Evolutionary conservation across 2,329 filamentous ascomycete species (phyloP).

Genomic region (Exophiala sp.): DNA sequence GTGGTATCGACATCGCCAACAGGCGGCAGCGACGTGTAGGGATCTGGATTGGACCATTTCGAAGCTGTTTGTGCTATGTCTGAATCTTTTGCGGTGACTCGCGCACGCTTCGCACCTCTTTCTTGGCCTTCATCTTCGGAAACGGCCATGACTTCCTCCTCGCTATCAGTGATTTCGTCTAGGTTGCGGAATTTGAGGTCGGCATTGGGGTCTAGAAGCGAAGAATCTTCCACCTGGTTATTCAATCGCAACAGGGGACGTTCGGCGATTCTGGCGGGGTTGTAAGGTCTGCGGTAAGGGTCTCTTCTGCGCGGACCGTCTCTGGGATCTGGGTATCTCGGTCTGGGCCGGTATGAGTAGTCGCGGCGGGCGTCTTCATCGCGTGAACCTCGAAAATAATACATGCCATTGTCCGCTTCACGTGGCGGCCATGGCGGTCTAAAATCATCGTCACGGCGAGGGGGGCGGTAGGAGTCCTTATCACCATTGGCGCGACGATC

Average conservation of each 20-base stretch:
- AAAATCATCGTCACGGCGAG: slow-evolving; percentile 1
- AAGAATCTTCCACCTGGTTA: slow-evolving; percentile 14
- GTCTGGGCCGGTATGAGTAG: slow-evolving; percentile 1
- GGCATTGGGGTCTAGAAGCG: slow-evolving; percentile 6
- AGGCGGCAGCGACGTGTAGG: slow-evolving; percentile 83
- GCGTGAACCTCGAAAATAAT: slow-evolving; percentile 19
- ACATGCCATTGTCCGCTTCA: slow-evolving; percentile 11
- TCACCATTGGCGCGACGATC: not conserved
- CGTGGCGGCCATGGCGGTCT: slow-evolving; percentile 5
- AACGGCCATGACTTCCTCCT: slow-evolving; percentile 45
- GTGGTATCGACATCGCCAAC: slow-evolving; percentile 69
- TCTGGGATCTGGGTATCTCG: slow-evolving; percentile 2
- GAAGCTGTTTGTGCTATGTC: slow-evolving; percentile 44
- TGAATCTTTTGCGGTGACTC: slow-evolving; percentile 28
- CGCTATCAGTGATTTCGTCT: slow-evolving; percentile 43
- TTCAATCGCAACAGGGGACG: slow-evolving; percentile 20
- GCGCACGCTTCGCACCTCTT: slow-evolving; percentile 36
- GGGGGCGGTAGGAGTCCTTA: slow-evolving; percentile 14
- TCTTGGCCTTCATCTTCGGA: slow-evolving; percentile 36
- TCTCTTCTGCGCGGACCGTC: slow-evolving; percentile 4
- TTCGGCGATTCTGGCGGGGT: slow-evolving; percentile 8
- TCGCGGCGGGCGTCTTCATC: slow-evolving; percentile 2
- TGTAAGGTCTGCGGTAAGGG: slow-evolving; percentile 2
- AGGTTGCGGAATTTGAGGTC: slow-evolving; percentile 29
- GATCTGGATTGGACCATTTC: slow-evolving; percentile 94